These are phyloP conservation scores for Wickerhamiella qilinensis DNA, from an alignment of 805 yeast species.

Conservation along the genomic window DNA sequence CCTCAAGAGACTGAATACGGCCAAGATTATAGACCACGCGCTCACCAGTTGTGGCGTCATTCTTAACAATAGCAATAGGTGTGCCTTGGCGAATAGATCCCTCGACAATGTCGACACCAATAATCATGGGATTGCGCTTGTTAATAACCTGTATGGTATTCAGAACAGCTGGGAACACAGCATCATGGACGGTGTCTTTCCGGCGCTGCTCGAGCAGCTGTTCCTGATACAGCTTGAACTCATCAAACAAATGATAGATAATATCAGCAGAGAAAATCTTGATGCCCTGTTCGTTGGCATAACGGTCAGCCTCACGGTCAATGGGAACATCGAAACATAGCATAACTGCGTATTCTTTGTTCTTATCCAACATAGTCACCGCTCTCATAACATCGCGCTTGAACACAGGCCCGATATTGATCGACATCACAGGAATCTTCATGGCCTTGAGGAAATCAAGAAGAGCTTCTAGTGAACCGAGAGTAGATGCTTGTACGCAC, in stretches of 20 bases:
- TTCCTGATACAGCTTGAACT: constrained; percentile 81
- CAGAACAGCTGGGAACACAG: constrained; percentile 89
- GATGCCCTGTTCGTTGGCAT: constrained; percentile 85
- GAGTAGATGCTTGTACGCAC: constrained; percentile 93
- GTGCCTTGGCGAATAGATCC: constrained; percentile 85
- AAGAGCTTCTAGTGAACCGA: constrained; percentile 95
- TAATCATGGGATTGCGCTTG: constrained; percentile 97
- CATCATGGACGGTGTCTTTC: constrained; percentile 71
- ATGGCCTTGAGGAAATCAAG: constrained; percentile 92
- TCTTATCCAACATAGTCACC: constrained; percentile 89
- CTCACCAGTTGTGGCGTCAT: constrained; percentile 71
- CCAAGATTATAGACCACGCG: constrained; percentile 59
- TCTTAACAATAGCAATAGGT: constrained; percentile 86
- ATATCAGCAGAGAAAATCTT: constrained; percentile 90
- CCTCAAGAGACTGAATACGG: constrained; percentile 83
- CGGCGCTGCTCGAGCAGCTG: constrained; percentile 81
- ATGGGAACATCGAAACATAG: constrained; percentile 93
- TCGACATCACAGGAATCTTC: constrained; percentile 99
- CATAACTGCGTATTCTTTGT: constrained; percentile 94
- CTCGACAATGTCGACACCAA: constrained; percentile 94
- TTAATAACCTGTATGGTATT: constrained; percentile 91
- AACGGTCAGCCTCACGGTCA: constrained; percentile 97
- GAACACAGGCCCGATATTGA: constrained; percentile 94
- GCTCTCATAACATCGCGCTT: constrained; percentile 98
- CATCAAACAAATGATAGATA: constrained; percentile 91